A percentile compares a stretch with the other conserved stretches of the same genome.
These are phyloP conservation scores for Isoetes taiwanensis DNA, from an alignment of 75 land plant species.

Conservation along the genomic window DNA sequence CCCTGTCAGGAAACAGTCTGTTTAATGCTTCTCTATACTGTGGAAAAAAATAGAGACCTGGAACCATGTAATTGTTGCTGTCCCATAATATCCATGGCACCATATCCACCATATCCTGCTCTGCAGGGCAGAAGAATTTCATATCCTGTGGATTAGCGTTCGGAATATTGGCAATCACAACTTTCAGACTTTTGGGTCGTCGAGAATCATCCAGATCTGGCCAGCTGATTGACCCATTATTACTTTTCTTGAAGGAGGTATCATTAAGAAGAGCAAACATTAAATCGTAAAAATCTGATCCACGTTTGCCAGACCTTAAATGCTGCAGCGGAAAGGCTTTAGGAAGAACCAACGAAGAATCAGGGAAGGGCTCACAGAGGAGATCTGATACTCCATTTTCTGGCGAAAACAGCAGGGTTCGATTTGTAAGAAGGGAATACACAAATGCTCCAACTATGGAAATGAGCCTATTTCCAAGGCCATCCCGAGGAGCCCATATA, in stretches of 20 bases:
- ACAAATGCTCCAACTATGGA: conserved; percentile 10
- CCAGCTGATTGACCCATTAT: too few relatives aligned
- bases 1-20: conserved; percentile 9
- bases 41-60: conserved; percentile 13
- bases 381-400: too few relatives aligned
- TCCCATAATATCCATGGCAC: conserved; percentile 8
- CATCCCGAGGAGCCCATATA: conserved; percentile 3
- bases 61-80: conserved; percentile 8
- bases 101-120: not conserved
- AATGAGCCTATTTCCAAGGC: conserved; percentile 6
- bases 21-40: conserved; percentile 6
- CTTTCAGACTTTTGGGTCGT: too few relatives aligned
- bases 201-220: too few relatives aligned
- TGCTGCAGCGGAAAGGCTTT: too few relatives aligned
- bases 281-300: too few relatives aligned
- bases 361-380: too few relatives aligned
- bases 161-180: too few relatives aligned
- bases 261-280: too few relatives aligned
- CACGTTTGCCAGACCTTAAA: too few relatives aligned
- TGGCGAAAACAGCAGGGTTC: not conserved
- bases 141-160: not conserved
- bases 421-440: conserved; percentile 5
- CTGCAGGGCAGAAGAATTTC: conserved; percentile 12
- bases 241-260: too few relatives aligned
- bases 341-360: too few relatives aligned